A percentile compares a stretch with the other conserved stretches of the same genome.
Conservation (phyloP, 805 yeast species). For the Scheffersomyces stipitis region DNA sequence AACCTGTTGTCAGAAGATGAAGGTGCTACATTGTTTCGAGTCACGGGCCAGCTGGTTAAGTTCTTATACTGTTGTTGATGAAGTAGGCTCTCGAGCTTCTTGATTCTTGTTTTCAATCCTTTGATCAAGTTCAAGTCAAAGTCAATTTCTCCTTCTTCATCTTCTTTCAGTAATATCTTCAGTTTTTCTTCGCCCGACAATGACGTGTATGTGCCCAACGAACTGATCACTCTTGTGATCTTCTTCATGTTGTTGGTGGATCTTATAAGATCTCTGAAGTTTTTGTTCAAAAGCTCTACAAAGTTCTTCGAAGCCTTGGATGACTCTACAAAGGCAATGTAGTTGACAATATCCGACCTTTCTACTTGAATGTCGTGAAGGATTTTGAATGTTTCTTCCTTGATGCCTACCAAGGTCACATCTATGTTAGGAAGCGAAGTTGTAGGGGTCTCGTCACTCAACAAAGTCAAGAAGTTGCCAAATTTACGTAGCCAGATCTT, state of each 20-base stretch:
- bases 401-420: slow-evolving; percentile 36
- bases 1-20: slow-evolving; percentile 7
- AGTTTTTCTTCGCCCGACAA: slow-evolving; percentile 17
- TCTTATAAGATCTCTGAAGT: slow-evolving; percentile 45
- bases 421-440: slow-evolving; percentile 31
- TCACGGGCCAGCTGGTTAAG: slow-evolving; percentile 46
- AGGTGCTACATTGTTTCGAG: slow-evolving; percentile 13
- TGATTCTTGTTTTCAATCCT: slow-evolving; percentile 71
- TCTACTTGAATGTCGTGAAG: slow-evolving; percentile 35
- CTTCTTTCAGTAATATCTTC: slow-evolving; percentile 10
- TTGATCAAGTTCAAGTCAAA: slow-evolving; percentile 42
- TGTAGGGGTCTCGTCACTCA: slow-evolving; percentile 12
- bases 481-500: slow-evolving; percentile 65
- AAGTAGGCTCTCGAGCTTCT: slow-evolving; percentile 70
- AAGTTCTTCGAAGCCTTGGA: slow-evolving; percentile 32
- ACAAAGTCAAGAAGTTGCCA: slow-evolving; percentile 37
- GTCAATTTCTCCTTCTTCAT: slow-evolving; percentile 26
- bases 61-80: slow-evolving; percentile 70
- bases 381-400: slow-evolving; percentile 24
- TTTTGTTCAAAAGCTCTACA: slow-evolving; percentile 40
- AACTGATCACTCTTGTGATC: slow-evolving; percentile 29
- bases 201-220: slow-evolving; percentile 29
- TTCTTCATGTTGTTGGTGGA: slow-evolving; percentile 38
- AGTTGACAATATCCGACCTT: slow-evolving; percentile 32
- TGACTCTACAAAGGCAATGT: slow-evolving; percentile 24